Evolutionary conservation across 2,329 filamentous ascomycete species (phyloP).

Genomic region (Aspergillus neoniger): DNA sequence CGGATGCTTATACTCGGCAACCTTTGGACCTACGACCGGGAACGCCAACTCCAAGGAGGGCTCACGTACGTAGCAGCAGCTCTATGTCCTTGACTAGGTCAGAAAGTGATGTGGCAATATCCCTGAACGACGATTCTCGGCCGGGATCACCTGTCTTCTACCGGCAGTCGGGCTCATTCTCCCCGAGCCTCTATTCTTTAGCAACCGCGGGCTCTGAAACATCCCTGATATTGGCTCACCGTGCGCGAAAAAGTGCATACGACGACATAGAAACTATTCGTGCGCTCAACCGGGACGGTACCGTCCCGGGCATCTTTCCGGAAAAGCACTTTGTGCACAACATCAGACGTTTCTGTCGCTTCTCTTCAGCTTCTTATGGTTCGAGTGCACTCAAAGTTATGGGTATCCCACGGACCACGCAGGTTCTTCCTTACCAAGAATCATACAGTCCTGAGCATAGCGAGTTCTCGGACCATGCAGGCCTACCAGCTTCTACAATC

Average conservation of each 20-base stretch:
- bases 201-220: constrained; percentile 48
- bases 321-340: constrained; percentile 49
- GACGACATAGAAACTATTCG: constrained; percentile 48
- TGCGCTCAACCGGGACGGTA: constrained; percentile 46
- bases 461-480: constrained; percentile 48
- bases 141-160: constrained; percentile 35
- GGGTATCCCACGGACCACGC: constrained; percentile 41
- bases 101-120: constrained; percentile 41
- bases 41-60: constrained; percentile 41
- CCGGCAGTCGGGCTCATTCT: constrained; percentile 40
- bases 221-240: constrained; percentile 47
- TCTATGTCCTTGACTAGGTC: constrained; percentile 46
- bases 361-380: constrained; percentile 51
- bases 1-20: constrained; percentile 45
- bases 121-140: constrained; percentile 32
- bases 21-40: constrained; percentile 38
- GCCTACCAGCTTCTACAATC: constrained; percentile 50
- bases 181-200: constrained; percentile 50
- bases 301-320: constrained; percentile 49
- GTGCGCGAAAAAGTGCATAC: constrained; percentile 47
- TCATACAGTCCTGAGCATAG: constrained; percentile 46
- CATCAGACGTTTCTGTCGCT: constrained; percentile 49
- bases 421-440: constrained; percentile 32
- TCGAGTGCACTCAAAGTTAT: constrained; percentile 50
- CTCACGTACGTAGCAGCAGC: constrained; percentile 47